Evolutionary conservation across 1,284 basidiomycete genomes (phyloP).

Genomic region (Psilocybe mexicana): DNA sequence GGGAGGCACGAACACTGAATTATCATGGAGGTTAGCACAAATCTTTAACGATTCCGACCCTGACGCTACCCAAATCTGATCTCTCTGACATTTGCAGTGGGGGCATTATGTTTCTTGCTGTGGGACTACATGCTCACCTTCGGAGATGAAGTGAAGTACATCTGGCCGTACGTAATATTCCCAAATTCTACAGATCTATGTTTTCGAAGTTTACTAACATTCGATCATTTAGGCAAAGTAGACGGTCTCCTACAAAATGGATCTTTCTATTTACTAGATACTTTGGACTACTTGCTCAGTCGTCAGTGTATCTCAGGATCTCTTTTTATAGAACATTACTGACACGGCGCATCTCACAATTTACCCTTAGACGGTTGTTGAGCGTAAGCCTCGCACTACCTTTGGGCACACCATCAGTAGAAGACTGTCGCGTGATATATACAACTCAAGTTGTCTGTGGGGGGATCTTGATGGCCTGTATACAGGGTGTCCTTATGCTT

Average conservation of each 20-base stretch:
- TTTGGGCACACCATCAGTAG: slow-evolving; percentile 9
- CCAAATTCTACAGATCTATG: neutral
- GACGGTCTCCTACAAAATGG: slow-evolving; percentile 23
- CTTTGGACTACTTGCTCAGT: slow-evolving; percentile 19
- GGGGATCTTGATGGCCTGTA: slow-evolving; percentile 21
- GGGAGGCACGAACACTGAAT: slow-evolving; percentile 12
- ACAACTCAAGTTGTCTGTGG: slow-evolving; percentile 18
- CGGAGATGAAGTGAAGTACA: slow-evolving; percentile 19
- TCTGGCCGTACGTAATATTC: slow-evolving; percentile 19
- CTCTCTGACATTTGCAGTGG: slow-evolving; percentile 10
- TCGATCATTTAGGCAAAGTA: slow-evolving; percentile 9
- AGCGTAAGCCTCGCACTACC: slow-evolving; percentile 11
- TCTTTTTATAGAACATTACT: slow-evolving; percentile 3
- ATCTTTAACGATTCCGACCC: neutral
- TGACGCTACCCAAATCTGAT: neutral
- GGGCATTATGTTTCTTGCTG: slow-evolving; percentile 17
- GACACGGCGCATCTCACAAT: neutral
- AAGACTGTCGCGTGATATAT: slow-evolving; percentile 17
- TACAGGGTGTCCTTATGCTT: slow-evolving; percentile 20
- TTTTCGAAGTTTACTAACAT: neutral
- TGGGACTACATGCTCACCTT: slow-evolving; percentile 21
- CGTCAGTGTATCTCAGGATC: slow-evolving; percentile 12
- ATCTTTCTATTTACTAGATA: slow-evolving; percentile 25
- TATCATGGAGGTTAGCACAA: slow-evolving; percentile 14
- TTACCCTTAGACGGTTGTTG: slow-evolving; percentile 15